Percentiles rank a stretch among this genome's conserved stretches.
Conservation (phyloP, 2,329 filamentous ascomycete species). For the Diplodia scrobiculata region DNA sequence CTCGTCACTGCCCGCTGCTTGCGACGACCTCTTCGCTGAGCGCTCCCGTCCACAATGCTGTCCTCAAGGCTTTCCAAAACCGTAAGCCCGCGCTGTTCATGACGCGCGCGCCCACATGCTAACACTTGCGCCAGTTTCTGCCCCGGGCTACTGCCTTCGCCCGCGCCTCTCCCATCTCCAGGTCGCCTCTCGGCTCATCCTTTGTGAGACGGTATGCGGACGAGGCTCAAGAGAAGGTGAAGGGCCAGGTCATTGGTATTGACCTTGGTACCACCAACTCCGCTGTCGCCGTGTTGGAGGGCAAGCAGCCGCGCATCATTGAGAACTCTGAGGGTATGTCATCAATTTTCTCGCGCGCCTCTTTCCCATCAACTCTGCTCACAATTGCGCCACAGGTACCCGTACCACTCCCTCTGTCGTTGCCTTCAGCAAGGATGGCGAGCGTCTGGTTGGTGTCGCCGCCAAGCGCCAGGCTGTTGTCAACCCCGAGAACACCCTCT, state of each 20-base stretch:
- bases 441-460: slow-evolving; percentile 93
- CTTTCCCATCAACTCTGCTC: slow-evolving; percentile 29
- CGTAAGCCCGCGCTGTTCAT: slow-evolving; percentile 37
- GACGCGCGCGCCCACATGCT: slow-evolving; percentile 19
- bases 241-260: slow-evolving; percentile 96
- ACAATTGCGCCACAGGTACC: slow-evolving; percentile 60
- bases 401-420: slow-evolving; percentile 93
- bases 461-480: slow-evolving; percentile 98
- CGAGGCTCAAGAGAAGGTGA: slow-evolving; percentile 75
- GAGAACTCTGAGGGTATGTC: slow-evolving; percentile 88
- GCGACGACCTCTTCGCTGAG: slow-evolving; percentile 32
- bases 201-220: slow-evolving; percentile 76
- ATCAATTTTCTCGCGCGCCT: slow-evolving; percentile 12
- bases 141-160: slow-evolving; percentile 73
- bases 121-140: slow-evolving; percentile 51
- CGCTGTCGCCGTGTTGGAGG: slow-evolving; percentile 96
- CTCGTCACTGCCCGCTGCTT: slow-evolving; percentile 37
- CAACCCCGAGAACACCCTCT: slow-evolving; percentile 97
- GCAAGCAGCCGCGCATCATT: slow-evolving; percentile 91
- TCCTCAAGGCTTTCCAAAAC: slow-evolving; percentile 48
- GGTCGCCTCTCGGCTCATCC: slow-evolving; percentile 70
- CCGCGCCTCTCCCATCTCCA: slow-evolving; percentile 67
- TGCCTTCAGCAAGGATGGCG: slow-evolving; percentile 91
- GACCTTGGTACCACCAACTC: slow-evolving; percentile 98
- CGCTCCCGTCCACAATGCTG: slow-evolving; percentile 43